Base-by-base conservation (phyloP, 1,139 yeast genomes). In the Saccharomycopsis crataegensis region DNA sequence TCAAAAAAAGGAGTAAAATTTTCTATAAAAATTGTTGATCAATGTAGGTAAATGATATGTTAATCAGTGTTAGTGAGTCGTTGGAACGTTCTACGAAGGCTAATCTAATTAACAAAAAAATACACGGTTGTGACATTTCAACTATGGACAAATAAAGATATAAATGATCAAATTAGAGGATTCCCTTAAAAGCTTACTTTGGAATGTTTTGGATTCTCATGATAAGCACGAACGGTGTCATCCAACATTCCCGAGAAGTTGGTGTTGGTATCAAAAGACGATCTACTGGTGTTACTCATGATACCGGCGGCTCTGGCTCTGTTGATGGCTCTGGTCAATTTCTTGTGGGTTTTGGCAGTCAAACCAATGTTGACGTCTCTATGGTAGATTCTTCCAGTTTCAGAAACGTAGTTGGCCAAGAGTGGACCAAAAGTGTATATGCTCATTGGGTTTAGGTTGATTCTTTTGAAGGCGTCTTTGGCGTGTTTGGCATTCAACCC, bases 221-320 rank as follows among this genome's bases (percentile, higher is more conserved):
- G 46, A 22, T 43, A 43, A 43, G 32, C 34, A 16, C 28, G 46
- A 12, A 43, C 34, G 9, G 37, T 8, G 11, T 22, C 34, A 12
- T 43, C 46, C 34, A 32, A 12, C n/a, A 12, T 16, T 8, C 34
- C 34, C 16, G 46, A n/a, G 16, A 43, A 11, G 16, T 11, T 32
- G 5, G 22, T 14, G 11, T 11, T 8, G 9, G 40, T 32, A 33
- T 14, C 22, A 12, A 17, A 11, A 11, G 49, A 32, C 6, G 49
- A 41, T 33, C 49, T 46, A 16, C 49, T 33, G 14, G 45, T 48
- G 33, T 50, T 45, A 17, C 58, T 56, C 66, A 86, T 70, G 55
- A 84, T 70, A 0, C 93, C 94, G 59, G 80, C 76, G 7, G 81
- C 77, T 66, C 87, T 79, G 7, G 89, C 82, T 60, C 90, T 75